These are phyloP conservation scores for Sapria himalayana DNA, from an alignment of 345 rosid genomes.

Conservation along the genomic window DNA sequence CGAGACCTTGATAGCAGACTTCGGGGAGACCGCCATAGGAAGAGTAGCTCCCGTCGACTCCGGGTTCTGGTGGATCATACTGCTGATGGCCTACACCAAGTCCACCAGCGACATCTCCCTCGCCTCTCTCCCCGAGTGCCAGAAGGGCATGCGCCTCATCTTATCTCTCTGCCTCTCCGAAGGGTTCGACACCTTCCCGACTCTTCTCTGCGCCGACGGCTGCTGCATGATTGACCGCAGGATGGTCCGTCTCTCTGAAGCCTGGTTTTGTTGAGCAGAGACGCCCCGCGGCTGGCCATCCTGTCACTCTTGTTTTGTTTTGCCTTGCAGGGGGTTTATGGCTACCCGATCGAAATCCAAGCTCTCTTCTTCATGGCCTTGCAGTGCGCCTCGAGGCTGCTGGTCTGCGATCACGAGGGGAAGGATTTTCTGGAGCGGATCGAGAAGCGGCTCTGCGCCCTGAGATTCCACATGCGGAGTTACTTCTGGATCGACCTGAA, in stretches of 20 bases:
- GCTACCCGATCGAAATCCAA: conserved; percentile 91
- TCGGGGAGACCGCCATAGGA: conserved; percentile 94
- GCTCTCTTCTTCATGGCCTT: conserved; percentile 87
- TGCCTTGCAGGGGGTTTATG: conserved; percentile 67
- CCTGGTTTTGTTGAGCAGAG: background rate
- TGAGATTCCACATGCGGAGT: conserved; percentile 77
- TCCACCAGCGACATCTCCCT: conserved; percentile 71
- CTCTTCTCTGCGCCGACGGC: conserved; percentile 93
- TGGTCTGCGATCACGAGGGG: conserved; percentile 77
- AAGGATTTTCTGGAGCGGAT: conserved; percentile 78
- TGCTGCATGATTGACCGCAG: conserved; percentile 98
- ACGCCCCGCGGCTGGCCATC: background rate
- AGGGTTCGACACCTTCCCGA: conserved; percentile 93
- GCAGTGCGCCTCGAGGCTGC: conserved; percentile 60
- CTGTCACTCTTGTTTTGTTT: conserved; percentile 2
- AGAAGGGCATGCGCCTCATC: conserved; percentile 90
- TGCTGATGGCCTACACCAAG: conserved; percentile 81
- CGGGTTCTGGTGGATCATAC: conserved; percentile 94
- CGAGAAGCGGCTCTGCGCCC: conserved; percentile 73
- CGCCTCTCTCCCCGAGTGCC: conserved; percentile 83
- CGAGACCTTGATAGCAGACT: conserved; percentile 79
- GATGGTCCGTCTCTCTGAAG: conserved; percentile 38
- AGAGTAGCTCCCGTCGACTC: conserved; percentile 97
- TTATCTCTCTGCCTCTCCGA: conserved; percentile 73
- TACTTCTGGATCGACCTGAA: conserved; percentile 88